Base-by-base conservation (phyloP, 1,139 yeast species). In the Hemisphaericaspora xylanilytica region DNA sequence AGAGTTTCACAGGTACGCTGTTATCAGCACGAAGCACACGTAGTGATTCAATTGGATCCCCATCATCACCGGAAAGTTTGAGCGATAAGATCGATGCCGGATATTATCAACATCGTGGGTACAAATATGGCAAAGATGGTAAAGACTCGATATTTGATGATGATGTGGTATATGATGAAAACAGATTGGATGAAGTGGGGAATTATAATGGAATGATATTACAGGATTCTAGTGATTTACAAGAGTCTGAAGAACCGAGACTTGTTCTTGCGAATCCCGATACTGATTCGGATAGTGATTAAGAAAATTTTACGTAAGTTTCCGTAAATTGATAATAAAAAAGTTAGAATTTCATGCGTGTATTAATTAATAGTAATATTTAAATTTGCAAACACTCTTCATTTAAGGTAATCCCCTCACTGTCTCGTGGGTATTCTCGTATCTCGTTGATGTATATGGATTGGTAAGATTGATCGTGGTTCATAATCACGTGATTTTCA, bases 201-300 rank as follows among this genome's bases (percentile, higher is more conserved):
- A 28, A 29, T 2, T 24, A 26, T 16, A 28, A 35, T 24, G 12
- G 25, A 9, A 30, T 20, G 24, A 37, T 31, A 28, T n/a, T 12
- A 12, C 32, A 29, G 18, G 39, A 34, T 13, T 29, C 38, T 24
- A 42, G 37, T 17, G 44, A 48, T 26, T 51, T 45, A 32, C 59
- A 59, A 38, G 59, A 59, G 53, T 51, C 65, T 52, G 75, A 72
- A 28, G 77, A 69, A 14, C 65, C 72, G 51, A 67, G 74, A 35
- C 67, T 85, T 48, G 80, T 76, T 42, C 77, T 85, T 37, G 90
- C 89, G 27, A 85, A 85, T 46, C 94, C 94, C 0, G 94, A 85
- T 42, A 21, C 36, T 15, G 44, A 45, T 35, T 40, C 48, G 38
- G 57, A 52, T 46, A 35, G 34, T 31, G 38, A 35, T 5, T 35